Evolutionary conservation across 768 basidiomycete species (phyloP), one percentile per base, ranked within the genome.

Genomic region (Serpula lacrymans): DNA sequence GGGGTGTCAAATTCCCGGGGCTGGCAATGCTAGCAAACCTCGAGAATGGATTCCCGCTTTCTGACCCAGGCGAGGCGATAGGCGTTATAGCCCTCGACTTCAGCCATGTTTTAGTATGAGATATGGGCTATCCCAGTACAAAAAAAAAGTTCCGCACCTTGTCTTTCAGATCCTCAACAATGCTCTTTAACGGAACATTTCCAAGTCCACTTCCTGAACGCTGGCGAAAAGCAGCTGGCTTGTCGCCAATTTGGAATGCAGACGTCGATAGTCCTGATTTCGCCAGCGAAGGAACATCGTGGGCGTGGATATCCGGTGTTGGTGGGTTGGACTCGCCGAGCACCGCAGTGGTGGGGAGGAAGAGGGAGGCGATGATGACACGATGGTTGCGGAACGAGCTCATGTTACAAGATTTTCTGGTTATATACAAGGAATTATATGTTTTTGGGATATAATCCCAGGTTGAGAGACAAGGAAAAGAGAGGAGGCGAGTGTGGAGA

Each of bases 301-400:
- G 51, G 20, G 50, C 28, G 46, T 49, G 39, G 17, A 58, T 54
- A 23, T 71, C 68, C 8, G 81, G 77, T 0, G 80, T 79, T 1
- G 76, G 53, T 0, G 75, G 74, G 11, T 64, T 58, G 0, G 79
- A 78, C 42, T 67, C 65, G 57, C 75, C 79, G 29, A 80, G 64
- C 32, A 81, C 77, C 30, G 78, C 77, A 26, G 87, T 85, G 44
- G 76, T 77, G 26, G 88, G 88, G 25, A 90, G 78, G 57, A 91
- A 89, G 43, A 90, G 79, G n/a, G 84, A 83, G 12, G 87, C 88
- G 59, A 91, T 81, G 59, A 90, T 69, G 40, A 85, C 72, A 23
- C 88, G 70, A 59, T 86, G 83, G 62, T 78, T 78, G 41, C 82
- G 72, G 55, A 88, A 75, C 26, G 85, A 81, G 57, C 72, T 73